phyloP scores from a whole-genome alignment of 352 stramenopile genomes.

The Globisporangium cederbergense region DNA sequence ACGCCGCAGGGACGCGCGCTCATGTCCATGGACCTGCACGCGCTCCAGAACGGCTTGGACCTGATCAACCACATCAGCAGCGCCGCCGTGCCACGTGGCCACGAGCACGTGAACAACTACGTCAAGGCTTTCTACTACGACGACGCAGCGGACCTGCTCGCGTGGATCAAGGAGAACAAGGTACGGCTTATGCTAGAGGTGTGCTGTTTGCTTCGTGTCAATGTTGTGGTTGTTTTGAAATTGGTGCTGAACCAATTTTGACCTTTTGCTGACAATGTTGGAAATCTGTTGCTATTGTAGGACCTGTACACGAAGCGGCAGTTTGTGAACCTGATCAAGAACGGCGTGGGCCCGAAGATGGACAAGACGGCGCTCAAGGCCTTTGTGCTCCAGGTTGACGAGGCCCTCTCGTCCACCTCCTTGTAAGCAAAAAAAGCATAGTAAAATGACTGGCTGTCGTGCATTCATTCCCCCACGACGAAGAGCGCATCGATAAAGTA shows the following conservation, averaged over 20 bases:
- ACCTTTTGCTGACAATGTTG: not conserved
- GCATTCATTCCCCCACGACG: not conserved
- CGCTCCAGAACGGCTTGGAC: conserved; percentile 81
- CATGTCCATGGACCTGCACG: conserved; percentile 96
- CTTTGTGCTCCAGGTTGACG: conserved; percentile 62
- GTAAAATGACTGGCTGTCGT: not conserved
- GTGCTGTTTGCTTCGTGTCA: no score
- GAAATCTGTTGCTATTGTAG: conserved; percentile 21
- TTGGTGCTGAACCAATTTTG: not conserved
- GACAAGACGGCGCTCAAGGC: conserved; percentile 50
- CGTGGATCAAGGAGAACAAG: conserved; percentile 81
- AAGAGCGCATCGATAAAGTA: not conserved
- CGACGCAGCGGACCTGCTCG: conserved; percentile 66
- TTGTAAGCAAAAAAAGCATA: not conserved
- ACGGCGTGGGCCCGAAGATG: conserved; percentile 56
- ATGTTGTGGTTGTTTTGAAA: not conserved
- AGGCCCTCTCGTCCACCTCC: conserved; percentile 27
- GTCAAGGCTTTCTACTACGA: conserved; percentile 91
- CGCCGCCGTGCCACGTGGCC: conserved; percentile 38
- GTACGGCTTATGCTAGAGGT: conserved; percentile 20
- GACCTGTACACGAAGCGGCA: conserved; percentile 53
- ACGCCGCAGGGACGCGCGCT: conserved; percentile 93
- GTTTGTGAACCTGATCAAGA: conserved; percentile 63
- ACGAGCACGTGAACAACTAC: conserved; percentile 76
- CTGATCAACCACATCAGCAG: conserved; percentile 78